A percentile compares a stretch with the other conserved stretches of the same genome.
These are phyloP conservation scores for Moniliella sp. DNA, from an alignment of 1,284 basidiomycete species.

Conservation along the genomic window DNA sequence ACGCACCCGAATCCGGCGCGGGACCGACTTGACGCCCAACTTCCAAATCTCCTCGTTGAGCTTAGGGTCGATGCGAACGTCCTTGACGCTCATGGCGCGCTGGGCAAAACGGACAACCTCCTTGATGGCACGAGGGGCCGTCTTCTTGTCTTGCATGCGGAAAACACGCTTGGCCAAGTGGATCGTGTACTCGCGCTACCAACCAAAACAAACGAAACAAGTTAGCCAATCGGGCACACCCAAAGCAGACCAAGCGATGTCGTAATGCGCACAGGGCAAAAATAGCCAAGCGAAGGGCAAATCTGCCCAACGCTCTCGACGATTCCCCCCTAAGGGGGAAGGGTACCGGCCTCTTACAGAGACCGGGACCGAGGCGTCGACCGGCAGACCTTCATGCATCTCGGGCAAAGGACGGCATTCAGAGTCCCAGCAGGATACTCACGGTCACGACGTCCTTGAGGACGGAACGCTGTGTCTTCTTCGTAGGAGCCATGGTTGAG, in stretches of 20 bases:
- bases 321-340: too few species aligned
- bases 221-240: neutral
- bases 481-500: too few species aligned
- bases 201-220: neutral
- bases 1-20: slow-evolving; percentile 27
- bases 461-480: slow-evolving; percentile 32
- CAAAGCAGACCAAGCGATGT: too few species aligned
- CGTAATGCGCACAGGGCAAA: too few species aligned
- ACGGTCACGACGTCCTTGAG: slow-evolving; percentile 23
- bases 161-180: slow-evolving; percentile 32
- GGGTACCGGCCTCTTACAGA: too few species aligned
- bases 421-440: too few species aligned
- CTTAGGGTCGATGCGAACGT: slow-evolving; percentile 33
- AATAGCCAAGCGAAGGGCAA: neutral
- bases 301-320: neutral
- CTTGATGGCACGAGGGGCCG: slow-evolving; percentile 30
- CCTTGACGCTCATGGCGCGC: slow-evolving; percentile 33
- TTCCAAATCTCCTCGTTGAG: slow-evolving; percentile 34
- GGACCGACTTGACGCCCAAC: slow-evolving; percentile 32
- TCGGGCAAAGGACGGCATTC: too few species aligned
- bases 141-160: slow-evolving; percentile 30
- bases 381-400: too few species aligned
- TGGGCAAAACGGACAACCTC: slow-evolving; percentile 30
- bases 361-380: too few species aligned
- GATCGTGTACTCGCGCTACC: slow-evolving; percentile 30